Base-by-base conservation (phyloP, 2,329 filamentous ascomycete species). In the Neofusicoccum ribis region DNA sequence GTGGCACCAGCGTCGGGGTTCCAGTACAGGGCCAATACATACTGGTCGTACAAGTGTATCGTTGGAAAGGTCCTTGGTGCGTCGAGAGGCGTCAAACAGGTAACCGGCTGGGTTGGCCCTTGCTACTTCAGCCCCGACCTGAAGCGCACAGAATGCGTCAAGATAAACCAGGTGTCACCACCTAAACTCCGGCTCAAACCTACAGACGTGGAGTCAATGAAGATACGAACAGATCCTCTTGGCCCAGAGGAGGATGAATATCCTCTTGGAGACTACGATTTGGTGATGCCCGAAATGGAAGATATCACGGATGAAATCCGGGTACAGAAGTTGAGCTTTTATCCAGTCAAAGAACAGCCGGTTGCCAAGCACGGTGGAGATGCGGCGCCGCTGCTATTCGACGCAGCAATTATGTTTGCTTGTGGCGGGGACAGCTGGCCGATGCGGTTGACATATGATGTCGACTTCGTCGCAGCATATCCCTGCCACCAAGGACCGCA, bases 1-100 rank as follows among this genome's bases (percentile, higher is more conserved):
- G 83, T 89, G 69, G 84, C 89, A 65, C 88, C 89, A 0, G 82
- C 88, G 69, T 88, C 88, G 68, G 90, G 90, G 15, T 92, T 93
- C 72, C 90, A 93, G 77, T 92, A 92, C 73, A 88, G 88, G 65
- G 88, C 87, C 65, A 89, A 89, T 72, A 92, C 90, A 1, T 93
- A 92, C 80, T 93, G 90, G 90, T 87, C 89, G 3, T 85, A 87
- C 12, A 82, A 84, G 20, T 90, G 85, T 69, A 90, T 92, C 65
- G 88, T 93, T 2, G 90, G 90, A 43, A 92, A 91, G 72, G 90
- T 93, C 2, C 81, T 93, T 7, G 81, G 81, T 1, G 80, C 80
- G 27, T 89, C 87, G 44, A 88, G 89, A 27, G 91, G 89, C 0
- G 91, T 90, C 70, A 86, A 84, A 68, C 85, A 89, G 63, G 83